Percentiles rank a stretch among this genome's conserved stretches.
phyloP scores from a whole-genome alignment of 208 protist species.

The Perkinsela sp. region DNA sequence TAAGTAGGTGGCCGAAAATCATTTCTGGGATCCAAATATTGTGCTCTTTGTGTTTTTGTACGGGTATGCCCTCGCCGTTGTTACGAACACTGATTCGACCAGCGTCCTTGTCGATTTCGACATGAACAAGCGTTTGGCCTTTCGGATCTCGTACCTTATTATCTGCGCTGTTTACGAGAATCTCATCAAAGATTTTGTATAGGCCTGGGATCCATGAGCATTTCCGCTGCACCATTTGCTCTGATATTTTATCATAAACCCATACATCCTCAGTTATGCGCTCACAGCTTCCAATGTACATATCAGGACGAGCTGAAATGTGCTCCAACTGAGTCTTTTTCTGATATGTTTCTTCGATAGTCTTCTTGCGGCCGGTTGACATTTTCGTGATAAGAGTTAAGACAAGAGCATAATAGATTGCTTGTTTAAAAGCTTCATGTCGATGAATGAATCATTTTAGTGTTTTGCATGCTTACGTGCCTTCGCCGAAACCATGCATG shows the following conservation, averaged over 20 bases:
- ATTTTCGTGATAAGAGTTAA: no score
- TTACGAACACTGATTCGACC: slow-evolving; percentile 85
- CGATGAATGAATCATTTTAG: no score
- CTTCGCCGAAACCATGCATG: no score
- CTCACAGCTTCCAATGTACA: slow-evolving; percentile 90
- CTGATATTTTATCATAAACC: slow-evolving; percentile 68
- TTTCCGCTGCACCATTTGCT: slow-evolving; percentile 66
- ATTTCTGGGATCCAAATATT: slow-evolving; percentile 95
- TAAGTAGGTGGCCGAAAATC: slow-evolving; percentile 98
- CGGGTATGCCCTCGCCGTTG: slow-evolving; percentile 90
- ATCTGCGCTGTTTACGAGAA: slow-evolving; percentile 99
- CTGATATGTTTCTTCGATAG: slow-evolving; percentile 81
- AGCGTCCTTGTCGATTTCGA: slow-evolving; percentile 74
- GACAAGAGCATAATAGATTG: no score
- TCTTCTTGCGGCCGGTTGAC: neutral
- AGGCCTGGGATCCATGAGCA: slow-evolving; percentile 89
- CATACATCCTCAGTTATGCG: slow-evolving; percentile 68
- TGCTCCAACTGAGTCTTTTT: slow-evolving; percentile 92
- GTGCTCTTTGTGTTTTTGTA: slow-evolving; percentile 81
- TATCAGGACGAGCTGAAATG: slow-evolving; percentile 90
- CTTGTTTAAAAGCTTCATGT: no score
- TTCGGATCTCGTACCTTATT: slow-evolving; percentile 85
- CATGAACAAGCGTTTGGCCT: slow-evolving; percentile 62
- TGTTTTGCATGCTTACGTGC: no score
- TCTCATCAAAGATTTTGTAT: slow-evolving; percentile 99